Evolutionary conservation across 805 yeast species (phyloP).

Genomic region (Pichia cabralensis): DNA sequence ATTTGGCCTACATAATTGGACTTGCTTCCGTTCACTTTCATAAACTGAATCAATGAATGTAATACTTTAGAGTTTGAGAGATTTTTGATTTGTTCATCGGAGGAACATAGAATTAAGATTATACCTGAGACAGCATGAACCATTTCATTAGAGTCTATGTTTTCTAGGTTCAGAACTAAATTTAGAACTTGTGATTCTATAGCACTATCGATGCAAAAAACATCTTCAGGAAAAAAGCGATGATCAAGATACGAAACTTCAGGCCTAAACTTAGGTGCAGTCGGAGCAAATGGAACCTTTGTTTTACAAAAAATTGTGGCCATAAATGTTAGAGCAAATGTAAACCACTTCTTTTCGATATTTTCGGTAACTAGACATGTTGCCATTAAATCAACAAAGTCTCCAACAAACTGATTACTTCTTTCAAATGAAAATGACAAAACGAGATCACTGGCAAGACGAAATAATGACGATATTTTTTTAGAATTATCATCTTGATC

Average conservation of each 20-base stretch:
- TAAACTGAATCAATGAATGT: slow-evolving; percentile 34
- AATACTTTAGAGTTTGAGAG: slow-evolving; percentile 41
- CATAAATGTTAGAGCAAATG: slow-evolving; percentile 43
- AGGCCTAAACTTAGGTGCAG: slow-evolving; percentile 4
- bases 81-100: slow-evolving; percentile 28
- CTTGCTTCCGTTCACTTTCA: slow-evolving; percentile 26
- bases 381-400: slow-evolving; percentile 29
- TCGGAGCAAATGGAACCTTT: slow-evolving; percentile 43
- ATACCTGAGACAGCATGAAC: neutral
- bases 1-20: slow-evolving; percentile 44
- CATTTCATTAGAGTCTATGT: slow-evolving; percentile 32
- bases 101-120: slow-evolving; percentile 16
- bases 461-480: slow-evolving; percentile 31
- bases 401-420: too few species aligned
- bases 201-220: slow-evolving; percentile 16
- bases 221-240: slow-evolving; percentile 9
- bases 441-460: too few species aligned
- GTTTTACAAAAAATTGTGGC: slow-evolving; percentile 46
- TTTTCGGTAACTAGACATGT: slow-evolving; percentile 28
- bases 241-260: slow-evolving; percentile 3
- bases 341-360: slow-evolving; percentile 45
- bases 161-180: slow-evolving; percentile 30
- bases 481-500: slow-evolving; percentile 15
- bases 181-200: slow-evolving; percentile 31
- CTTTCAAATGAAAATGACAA: too few species aligned